Base-by-base conservation (phyloP, 768 basidiomycete species). In the Hygrophorus russula region DNA sequence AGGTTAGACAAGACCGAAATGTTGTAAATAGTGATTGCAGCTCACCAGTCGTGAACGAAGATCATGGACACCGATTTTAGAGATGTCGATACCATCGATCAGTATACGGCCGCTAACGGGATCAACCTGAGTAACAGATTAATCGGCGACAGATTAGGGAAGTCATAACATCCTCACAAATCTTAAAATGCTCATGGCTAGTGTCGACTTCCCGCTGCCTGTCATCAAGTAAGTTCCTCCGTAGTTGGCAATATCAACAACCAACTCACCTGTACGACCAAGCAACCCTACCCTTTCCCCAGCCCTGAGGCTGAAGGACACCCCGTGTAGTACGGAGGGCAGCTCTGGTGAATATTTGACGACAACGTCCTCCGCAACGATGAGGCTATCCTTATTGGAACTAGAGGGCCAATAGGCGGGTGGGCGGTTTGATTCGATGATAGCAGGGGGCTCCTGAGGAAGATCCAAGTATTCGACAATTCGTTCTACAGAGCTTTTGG, bases 361-460 rank as follows among this genome's bases (percentile, higher is more conserved):
- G 13, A 75, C 76, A 19, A 94, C 64, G 48, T 91, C 73, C 51
- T 91, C 80, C 0, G 87, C 84, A 1, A 62, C 60, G 24, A 96
- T 53, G 18, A 93, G 64, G 3, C 68, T 56, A 20, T 78, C 67
- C 6, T 72, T 64, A 39, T 69, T 72, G 13, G 79, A 67, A 46
- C 71, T 78, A 0, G 89, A 89, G 0, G 92, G 92, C 92, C 92
- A 96, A 54, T 92, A 92, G 0, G 91, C 92, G 0, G 92, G 92
- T 1, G 80, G 82, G 5, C 86, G 75, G 44, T 72, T 74, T 0
- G 72, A 71, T 50, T 89, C 81, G 39, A 91, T 81, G 46, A 82
- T 55, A 0, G 80, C 69, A 2, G 87, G 78, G 0, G 92, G 83
- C 56, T 94, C 90, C 58, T 90, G 87, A 0, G 89, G 89, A 4